Evolutionary conservation across 768 basidiomycete species (phyloP).

Genomic region (Lyophyllum atratum): DNA sequence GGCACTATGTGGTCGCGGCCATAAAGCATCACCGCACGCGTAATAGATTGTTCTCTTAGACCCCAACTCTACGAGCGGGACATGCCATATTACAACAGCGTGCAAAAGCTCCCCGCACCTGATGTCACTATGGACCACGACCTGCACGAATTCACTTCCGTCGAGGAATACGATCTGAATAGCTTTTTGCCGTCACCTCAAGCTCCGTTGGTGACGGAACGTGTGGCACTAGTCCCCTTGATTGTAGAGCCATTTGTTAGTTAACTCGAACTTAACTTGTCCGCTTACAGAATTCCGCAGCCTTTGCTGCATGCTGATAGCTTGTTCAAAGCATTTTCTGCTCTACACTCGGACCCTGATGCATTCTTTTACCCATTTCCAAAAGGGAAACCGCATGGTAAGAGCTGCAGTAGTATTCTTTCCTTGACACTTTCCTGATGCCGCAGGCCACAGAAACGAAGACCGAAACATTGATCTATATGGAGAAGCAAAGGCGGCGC

Average conservation of each 20-base stretch:
- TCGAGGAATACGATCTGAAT: slow-evolving; percentile 20
- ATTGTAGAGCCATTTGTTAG: slow-evolving; percentile 9
- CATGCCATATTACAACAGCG: neutral
- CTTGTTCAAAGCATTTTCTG: slow-evolving; percentile 16
- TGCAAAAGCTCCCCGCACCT: slow-evolving; percentile 2
- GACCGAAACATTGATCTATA: slow-evolving; percentile 19
- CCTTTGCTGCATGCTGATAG: slow-evolving; percentile 16
- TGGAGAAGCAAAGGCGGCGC: slow-evolving; percentile 22
- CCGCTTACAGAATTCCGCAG: slow-evolving; percentile 1
- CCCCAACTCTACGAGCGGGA: neutral
- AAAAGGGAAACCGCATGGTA: slow-evolving; percentile 19
- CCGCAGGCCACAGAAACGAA: slow-evolving; percentile 12
- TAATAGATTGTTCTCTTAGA: neutral
- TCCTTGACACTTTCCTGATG: neutral
- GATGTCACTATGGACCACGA: slow-evolving; percentile 1
- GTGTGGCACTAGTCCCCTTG: slow-evolving; percentile 16
- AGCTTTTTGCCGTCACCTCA: slow-evolving; percentile 14
- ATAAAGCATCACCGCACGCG: neutral
- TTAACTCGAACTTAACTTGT: neutral
- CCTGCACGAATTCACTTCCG: slow-evolving; percentile 17
- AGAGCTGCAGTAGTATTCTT: neutral
- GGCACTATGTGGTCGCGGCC: neutral
- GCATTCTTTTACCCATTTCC: slow-evolving; percentile 22
- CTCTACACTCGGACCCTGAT: slow-evolving; percentile 4
- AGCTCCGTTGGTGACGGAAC: slow-evolving; percentile 11